Base-by-base conservation (phyloP, 345 rosid species). In the Dimocarpus longan region DNA sequence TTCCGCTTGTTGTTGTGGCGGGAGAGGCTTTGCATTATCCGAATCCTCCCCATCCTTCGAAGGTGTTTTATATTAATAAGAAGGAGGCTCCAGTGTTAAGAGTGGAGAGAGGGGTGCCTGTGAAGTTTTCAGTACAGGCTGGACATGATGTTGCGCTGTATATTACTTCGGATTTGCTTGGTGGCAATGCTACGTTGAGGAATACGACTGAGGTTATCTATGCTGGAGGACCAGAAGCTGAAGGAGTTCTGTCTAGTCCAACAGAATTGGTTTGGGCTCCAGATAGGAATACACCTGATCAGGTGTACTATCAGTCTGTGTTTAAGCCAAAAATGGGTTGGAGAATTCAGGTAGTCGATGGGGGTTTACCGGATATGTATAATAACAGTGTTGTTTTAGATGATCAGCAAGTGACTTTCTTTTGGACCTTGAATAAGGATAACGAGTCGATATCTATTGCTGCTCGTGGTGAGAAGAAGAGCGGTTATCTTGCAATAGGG, bases 271-370 rank as follows among this genome's bases (percentile, higher is more conserved):
- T 86, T 71, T 96, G 98, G 99, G 82, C 90, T 68, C 98, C 97
- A 0, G 90, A 91, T 78, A 91, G 99, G 87, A 96, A 96, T 83
- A 94, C 98, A 6, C 97, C 97, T 1, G 93, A 96, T 83, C 91
- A 86, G 74, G 97, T 94, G 63, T 93, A 91, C 79, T 94, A 96
- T 83, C 98, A 94, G 43, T 96, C 98, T 2, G 70, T 90, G 78
- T 96, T 76, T 84, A 89, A 93, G 77, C 90, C 83, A 81, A 94
- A 96, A 85, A 94, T 94, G 98, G 99, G 99, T 10, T 96, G 99
- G 99, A 91, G 85, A 81, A 88, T 96, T 85, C 87, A 94, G 89
- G 99, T 93, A 77, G 97, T 96, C 68, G 99, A 96, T 68, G 99
- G 99, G 7, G 98, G 97, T 73, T 87, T 96, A 21, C 83, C 98